Evolutionary conservation across 2,329 filamentous ascomycete genomes (phyloP).

Genomic region (Aureobasidium mangrovei): DNA sequence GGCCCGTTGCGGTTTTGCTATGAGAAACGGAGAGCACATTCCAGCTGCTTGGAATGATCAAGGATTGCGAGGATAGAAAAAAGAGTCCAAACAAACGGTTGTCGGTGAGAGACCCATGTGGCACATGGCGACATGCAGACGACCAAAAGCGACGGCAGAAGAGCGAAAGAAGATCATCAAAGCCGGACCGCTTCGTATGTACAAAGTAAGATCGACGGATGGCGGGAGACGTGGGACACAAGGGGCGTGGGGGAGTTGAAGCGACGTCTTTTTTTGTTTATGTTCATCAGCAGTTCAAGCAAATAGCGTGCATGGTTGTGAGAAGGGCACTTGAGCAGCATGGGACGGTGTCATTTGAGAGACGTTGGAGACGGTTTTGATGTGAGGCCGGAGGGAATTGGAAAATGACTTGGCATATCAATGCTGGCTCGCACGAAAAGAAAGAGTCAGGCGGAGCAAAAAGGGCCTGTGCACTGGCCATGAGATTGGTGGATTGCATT

Average conservation of each 20-base stretch:
- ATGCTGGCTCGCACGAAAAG: neutral
- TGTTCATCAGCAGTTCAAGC: too few relatives aligned
- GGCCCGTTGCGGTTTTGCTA: neutral
- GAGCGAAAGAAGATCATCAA: slow-evolving; percentile 2
- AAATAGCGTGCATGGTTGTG: too few relatives aligned
- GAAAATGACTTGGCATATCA: slow-evolving; percentile 1
- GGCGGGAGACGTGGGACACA: neutral
- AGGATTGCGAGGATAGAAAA: neutral
- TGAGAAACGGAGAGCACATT: neutral
- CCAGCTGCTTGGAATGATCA: neutral
- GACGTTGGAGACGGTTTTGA: slow-evolving; percentile 5
- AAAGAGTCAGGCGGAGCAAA: slow-evolving; percentile 5
- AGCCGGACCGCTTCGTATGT: neutral
- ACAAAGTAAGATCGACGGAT: slow-evolving; percentile 6
- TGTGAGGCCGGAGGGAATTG: slow-evolving; percentile 8
- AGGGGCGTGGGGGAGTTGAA: neutral
- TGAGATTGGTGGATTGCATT: slow-evolving; percentile 1
- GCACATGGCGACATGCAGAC: slow-evolving; percentile 5
- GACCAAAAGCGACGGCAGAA: neutral
- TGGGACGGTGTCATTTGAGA: neutral
- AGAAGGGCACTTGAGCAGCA: neutral
- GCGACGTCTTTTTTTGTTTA: neutral
- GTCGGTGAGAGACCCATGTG: neutral
- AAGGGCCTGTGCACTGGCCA: slow-evolving; percentile 5
- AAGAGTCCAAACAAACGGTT: neutral